These are phyloP conservation scores for Penicillium pulvis DNA, from an alignment of 495 filamentous ascomycete species.

Conservation along the genomic window DNA sequence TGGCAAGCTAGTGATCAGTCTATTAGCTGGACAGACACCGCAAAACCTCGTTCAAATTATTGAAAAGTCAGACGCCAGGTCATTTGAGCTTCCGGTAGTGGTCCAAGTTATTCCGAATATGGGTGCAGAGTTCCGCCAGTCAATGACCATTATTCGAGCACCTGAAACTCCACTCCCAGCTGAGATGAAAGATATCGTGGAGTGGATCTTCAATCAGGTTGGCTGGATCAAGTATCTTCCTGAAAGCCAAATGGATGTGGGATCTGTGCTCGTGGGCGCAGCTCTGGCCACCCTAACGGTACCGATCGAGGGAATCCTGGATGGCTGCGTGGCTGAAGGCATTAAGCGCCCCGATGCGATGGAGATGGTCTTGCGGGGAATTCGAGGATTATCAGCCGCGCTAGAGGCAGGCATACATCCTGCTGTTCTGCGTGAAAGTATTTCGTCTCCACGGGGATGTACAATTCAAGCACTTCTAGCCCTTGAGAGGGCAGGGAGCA, in stretches of 20 bases:
- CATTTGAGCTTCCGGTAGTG: constrained; percentile 18
- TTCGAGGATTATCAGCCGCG: constrained; percentile 36
- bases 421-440: constrained; percentile 36
- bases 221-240: constrained; percentile 36
- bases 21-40: constrained; percentile 78
- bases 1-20: constrained; percentile 81
- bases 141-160: constrained; percentile 38
- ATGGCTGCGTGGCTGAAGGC: constrained; percentile 44
- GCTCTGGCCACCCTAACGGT: constrained; percentile 36
- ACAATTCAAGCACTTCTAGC: constrained; percentile 37
- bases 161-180: constrained; percentile 13
- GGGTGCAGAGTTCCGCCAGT: constrained; percentile 35
- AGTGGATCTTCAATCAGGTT: constrained; percentile 33
- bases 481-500: constrained; percentile 35
- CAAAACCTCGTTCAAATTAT: constrained; percentile 63
- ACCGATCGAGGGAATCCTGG: constrained; percentile 40
- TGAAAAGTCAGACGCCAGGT: constrained; percentile 32
- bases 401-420: constrained; percentile 37
- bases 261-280: constrained; percentile 35
- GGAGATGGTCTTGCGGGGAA: constrained; percentile 33
- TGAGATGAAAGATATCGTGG: constrained; percentile 19
- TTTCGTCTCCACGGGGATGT: constrained; percentile 40
- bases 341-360: constrained; percentile 37
- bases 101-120: constrained; percentile 41
- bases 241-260: constrained; percentile 30